Evolutionary conservation across 108 stramenopile species (phyloP).

Genomic region (Poteriospumella lacustris): DNA sequence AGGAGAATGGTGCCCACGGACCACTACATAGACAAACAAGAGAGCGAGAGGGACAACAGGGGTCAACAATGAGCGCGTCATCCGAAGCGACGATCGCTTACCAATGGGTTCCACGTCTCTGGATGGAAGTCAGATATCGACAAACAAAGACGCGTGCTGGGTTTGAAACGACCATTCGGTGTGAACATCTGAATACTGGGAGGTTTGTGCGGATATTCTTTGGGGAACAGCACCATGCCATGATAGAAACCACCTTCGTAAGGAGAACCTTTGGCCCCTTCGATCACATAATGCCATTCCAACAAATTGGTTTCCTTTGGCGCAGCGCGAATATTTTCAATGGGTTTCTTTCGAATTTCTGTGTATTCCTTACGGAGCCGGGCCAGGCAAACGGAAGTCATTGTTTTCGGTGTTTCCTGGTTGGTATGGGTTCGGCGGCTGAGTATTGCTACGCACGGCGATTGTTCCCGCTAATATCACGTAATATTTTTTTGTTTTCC

Average conservation of each 20-base stretch:
- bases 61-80: too few relatives aligned
- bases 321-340: constrained; percentile 49
- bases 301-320: constrained; percentile 38
- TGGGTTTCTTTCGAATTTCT: constrained; percentile 48
- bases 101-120: constrained; percentile 72
- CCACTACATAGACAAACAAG: constrained; percentile 56
- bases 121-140: constrained; percentile 91
- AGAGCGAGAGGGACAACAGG: background rate
- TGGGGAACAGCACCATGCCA: constrained; percentile 66
- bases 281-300: constrained; percentile 91
- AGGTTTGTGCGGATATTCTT: constrained; percentile 87
- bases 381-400: constrained; percentile 23
- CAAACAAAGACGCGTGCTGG: constrained; percentile 64
- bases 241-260: constrained; percentile 64
- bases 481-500: too few relatives aligned
- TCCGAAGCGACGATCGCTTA: too few relatives aligned
- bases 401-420: too few relatives aligned
- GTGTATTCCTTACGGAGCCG: constrained; percentile 48
- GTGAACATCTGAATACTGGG: constrained; percentile 90
- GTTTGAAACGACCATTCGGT: constrained; percentile 54
- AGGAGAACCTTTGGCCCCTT: constrained; percentile 59
- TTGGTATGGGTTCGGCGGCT: too few relatives aligned
- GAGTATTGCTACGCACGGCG: too few relatives aligned
- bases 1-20: constrained; percentile 82
- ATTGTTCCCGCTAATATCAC: too few relatives aligned